phyloP scores from a whole-genome alignment of 345 rosid species.

The Linum usitatissimum region DNA sequence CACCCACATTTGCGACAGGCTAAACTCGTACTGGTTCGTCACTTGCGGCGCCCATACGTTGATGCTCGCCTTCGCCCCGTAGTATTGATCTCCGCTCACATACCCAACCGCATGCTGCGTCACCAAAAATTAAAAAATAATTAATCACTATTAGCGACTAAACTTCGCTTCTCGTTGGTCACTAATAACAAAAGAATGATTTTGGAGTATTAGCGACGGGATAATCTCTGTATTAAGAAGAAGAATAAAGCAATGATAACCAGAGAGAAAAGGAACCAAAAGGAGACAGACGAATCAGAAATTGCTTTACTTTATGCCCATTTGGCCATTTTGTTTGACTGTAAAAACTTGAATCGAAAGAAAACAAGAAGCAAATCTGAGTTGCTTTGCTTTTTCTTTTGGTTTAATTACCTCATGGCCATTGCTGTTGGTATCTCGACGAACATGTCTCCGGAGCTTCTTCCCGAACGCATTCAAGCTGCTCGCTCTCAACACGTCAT shows the following conservation, averaged over 20 bases:
- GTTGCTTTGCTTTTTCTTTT: not conserved
- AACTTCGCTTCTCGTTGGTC: too few relatives aligned
- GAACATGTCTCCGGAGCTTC: slow-evolving; percentile 41
- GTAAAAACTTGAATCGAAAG: not conserved
- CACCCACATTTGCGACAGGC: slow-evolving; percentile 93
- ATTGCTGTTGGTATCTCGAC: slow-evolving; percentile 68
- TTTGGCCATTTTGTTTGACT: slow-evolving; percentile 29
- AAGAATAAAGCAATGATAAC: not conserved
- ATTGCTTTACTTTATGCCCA: slow-evolving; percentile 8
- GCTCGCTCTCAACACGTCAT: slow-evolving; percentile 73
- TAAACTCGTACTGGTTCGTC: slow-evolving; percentile 70
- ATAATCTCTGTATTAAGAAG: too few relatives aligned
- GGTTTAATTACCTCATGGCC: slow-evolving; percentile 68
- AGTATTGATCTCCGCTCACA: slow-evolving; percentile 69
- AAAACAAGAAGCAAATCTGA: not conserved
- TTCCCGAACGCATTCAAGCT: slow-evolving; percentile 58
- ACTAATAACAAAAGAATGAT: too few relatives aligned
- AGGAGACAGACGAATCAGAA: not conserved
- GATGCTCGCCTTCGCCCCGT: slow-evolving; percentile 94
- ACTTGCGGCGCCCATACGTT: slow-evolving; percentile 93
- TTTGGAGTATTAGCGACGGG: too few relatives aligned
- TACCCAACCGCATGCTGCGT: slow-evolving; percentile 93
- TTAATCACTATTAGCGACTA: not conserved
- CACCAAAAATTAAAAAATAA: slow-evolving; percentile 4
- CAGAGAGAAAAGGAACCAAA: not conserved